Base-by-base conservation (phyloP, 805 yeast genomes). In the Cephaloascus albidus region DNA sequence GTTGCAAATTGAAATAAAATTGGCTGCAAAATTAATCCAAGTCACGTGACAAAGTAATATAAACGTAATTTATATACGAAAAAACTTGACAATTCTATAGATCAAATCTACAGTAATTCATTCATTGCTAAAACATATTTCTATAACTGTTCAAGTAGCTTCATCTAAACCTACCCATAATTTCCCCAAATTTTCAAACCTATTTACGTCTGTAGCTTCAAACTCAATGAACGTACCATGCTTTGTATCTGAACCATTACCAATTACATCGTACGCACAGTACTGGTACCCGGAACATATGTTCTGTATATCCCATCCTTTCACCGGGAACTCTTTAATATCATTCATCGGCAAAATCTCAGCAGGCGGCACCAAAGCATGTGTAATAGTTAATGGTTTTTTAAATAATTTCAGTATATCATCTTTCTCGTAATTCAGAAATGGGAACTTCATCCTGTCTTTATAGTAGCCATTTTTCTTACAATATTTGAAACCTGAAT, bases 401-500 rank as follows among this genome's bases (percentile, higher is more conserved):
- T 16, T 31, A 31, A n/a, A 31, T 10, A 31, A 8, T 6, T 8
- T n/a, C 8, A 6, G 18, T 6, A 31, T n/a, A 5, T 8, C 16
- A 6, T 31, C 18, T 8, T 31, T 31, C 8, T 8, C 8, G 16
- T 31, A 31, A 31, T 31, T 31, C 14, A 6, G 10, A 6, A 31
- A 31, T 10, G 33, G 33, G 14, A 31, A 31, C 14, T 16, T 14
- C 18, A n/a, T n/a, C 14, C 16, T 31, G 18, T 31, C 33, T 16
- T 31, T 31, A 15, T 8, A 31, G 18, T 31, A 16, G n/a, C 33
- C 33, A 14, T 64, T 67, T 41, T 65, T 66, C 42, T 67, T 67
- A 50, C 72, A 67, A 40, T 49, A 64, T 4, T 58, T 50, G 41
- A 63, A 65, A 1, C 72, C 72, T 2, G 72, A 65, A 44, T 67